Evolutionary conservation across 495 filamentous ascomycete genomes (phyloP).

Genomic region (Aspergillus indologenus): DNA sequence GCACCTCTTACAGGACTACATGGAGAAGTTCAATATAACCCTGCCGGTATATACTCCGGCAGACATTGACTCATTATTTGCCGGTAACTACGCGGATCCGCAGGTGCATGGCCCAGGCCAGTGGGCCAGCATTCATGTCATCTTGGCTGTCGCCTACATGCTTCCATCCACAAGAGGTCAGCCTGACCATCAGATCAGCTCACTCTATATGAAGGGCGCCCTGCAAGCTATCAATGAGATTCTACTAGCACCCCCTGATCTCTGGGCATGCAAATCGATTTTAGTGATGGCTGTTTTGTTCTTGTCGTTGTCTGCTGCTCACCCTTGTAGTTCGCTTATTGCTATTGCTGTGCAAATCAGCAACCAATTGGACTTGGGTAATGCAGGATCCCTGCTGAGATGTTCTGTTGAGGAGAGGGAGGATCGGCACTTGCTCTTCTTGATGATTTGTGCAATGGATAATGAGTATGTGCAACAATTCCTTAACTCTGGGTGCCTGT

Average conservation of each 20-base stretch:
- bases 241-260: conserved; percentile 16
- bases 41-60: conserved; percentile 17
- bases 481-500: neutral
- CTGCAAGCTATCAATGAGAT: conserved; percentile 16
- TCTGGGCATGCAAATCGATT: conserved; percentile 17
- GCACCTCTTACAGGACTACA: conserved; percentile 13
- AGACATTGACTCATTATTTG: conserved; percentile 18
- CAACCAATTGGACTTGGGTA: conserved; percentile 16
- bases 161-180: conserved; percentile 7
- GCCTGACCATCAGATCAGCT: conserved; percentile 16
- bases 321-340: conserved; percentile 19
- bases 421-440: conserved; percentile 17
- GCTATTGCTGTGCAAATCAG: conserved; percentile 18
- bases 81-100: conserved; percentile 2
- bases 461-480: conserved; percentile 14
- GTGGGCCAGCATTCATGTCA: conserved; percentile 19
- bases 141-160: conserved; percentile 17
- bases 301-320: conserved; percentile 12
- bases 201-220: conserved; percentile 21
- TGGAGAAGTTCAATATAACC: conserved; percentile 17
- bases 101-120: conserved; percentile 3
- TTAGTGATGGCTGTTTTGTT: conserved; percentile 17
- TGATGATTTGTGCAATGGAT: conserved; percentile 23
- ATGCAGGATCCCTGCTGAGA: neutral
- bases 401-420: conserved; percentile 9